Conservation (phyloP, 2,329 filamentous ascomycete genomes). For the Pyrenophora teres region DNA sequence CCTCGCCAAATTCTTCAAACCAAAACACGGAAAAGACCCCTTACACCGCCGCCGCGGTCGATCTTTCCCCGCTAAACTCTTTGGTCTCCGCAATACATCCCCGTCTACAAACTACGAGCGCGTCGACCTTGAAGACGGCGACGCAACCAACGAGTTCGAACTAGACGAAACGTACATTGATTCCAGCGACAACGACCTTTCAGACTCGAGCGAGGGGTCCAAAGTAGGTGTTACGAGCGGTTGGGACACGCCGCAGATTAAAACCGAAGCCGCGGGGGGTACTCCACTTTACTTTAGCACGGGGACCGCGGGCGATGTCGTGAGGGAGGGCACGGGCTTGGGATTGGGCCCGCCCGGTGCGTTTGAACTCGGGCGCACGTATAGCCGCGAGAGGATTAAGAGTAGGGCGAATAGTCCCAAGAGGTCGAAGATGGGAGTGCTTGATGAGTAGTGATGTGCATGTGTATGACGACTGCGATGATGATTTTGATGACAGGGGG, state of each 20-base stretch:
- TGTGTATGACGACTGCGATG: background rate
- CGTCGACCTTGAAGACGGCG: slow-evolving; percentile 72
- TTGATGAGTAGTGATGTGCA: slow-evolving; percentile 21
- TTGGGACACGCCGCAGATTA: slow-evolving; percentile 68
- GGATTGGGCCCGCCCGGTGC: slow-evolving; percentile 36
- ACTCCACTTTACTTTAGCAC: slow-evolving; percentile 28
- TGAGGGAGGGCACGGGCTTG: slow-evolving; percentile 38
- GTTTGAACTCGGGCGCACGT: slow-evolving; percentile 72
- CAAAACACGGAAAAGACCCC: slow-evolving; percentile 48
- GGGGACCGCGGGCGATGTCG: slow-evolving; percentile 22
- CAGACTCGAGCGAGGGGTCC: slow-evolving; percentile 64
- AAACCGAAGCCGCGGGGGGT: slow-evolving; percentile 28
- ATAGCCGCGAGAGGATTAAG: slow-evolving; percentile 79
- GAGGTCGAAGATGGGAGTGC: slow-evolving; percentile 34
- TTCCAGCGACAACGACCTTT: slow-evolving; percentile 64
- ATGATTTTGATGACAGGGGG: no score
- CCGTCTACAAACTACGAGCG: slow-evolving; percentile 70
- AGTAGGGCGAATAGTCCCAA: slow-evolving; percentile 56
- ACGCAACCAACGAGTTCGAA: slow-evolving; percentile 73
- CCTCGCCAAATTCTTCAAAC: slow-evolving; percentile 54
- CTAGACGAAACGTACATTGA: slow-evolving; percentile 55
- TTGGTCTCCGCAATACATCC: slow-evolving; percentile 53
- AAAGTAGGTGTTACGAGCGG: slow-evolving; percentile 67
- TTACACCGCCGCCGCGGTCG: slow-evolving; percentile 48
- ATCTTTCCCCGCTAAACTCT: slow-evolving; percentile 61